phyloP scores from a whole-genome alignment of 2,329 filamentous ascomycete species.

The Aspergillus uvarum region DNA sequence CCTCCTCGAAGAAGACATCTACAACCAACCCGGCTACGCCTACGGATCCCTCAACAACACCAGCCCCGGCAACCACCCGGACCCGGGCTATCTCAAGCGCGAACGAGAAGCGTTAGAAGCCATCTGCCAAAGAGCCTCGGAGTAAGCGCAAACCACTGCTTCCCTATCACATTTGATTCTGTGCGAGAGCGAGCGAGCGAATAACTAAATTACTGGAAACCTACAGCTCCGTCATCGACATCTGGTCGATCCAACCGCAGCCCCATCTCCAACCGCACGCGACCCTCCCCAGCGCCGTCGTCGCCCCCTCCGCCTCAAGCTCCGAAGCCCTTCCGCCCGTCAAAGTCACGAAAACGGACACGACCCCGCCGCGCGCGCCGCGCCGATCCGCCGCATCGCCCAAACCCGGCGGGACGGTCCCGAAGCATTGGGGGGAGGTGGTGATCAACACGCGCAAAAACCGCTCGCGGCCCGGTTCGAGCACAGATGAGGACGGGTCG shows the following conservation, averaged over 20 bases:
- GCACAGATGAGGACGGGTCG: slow-evolving; percentile 20
- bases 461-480: slow-evolving; percentile 28
- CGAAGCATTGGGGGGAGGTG: slow-evolving; percentile 47
- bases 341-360: slow-evolving; percentile 16
- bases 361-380: slow-evolving; percentile 13
- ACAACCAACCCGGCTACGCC: slow-evolving; percentile 43
- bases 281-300: slow-evolving; percentile 33
- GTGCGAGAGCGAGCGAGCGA: no score
- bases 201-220: no score
- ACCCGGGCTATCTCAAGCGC: slow-evolving; percentile 44
- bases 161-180: no score
- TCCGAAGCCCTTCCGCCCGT: slow-evolving; percentile 20
- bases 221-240: slow-evolving; percentile 45
- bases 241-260: slow-evolving; percentile 47
- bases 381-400: slow-evolving; percentile 16
- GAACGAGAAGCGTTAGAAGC: slow-evolving; percentile 48
- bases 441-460: slow-evolving; percentile 43
- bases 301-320: slow-evolving; percentile 29
- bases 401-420: slow-evolving; percentile 26
- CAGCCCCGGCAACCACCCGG: slow-evolving; percentile 39
- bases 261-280: slow-evolving; percentile 40
- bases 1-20: slow-evolving; percentile 47
- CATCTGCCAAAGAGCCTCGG: slow-evolving; percentile 49
- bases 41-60: slow-evolving; percentile 42
- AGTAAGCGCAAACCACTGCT: slow-evolving; percentile 33